Conservation (phyloP, 768 basidiomycete genomes). For the Cystobasidium tubakii region DNA sequence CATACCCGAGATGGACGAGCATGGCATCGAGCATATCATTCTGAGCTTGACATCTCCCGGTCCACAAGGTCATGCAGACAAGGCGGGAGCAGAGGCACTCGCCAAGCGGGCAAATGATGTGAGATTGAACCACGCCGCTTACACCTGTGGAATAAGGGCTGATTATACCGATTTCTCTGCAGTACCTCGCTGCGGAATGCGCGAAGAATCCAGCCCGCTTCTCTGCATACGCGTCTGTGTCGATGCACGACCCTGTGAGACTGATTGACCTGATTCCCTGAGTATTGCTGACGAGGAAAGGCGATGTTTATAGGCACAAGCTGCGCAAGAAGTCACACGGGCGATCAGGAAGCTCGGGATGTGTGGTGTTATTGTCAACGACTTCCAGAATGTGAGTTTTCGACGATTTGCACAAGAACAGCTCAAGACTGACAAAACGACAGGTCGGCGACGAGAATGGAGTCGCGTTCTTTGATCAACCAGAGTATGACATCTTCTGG, state of each 20-base stretch:
- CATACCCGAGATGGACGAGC: slow-evolving; percentile 25
- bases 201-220: slow-evolving; percentile 28
- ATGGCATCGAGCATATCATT: slow-evolving; percentile 24
- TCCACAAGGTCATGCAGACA: slow-evolving; percentile 23
- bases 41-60: slow-evolving; percentile 27
- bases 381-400: slow-evolving; percentile 31
- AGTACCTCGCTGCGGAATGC: slow-evolving; percentile 20
- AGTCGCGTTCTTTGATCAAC: slow-evolving; percentile 34
- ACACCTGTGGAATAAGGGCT: neutral
- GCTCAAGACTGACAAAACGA: neutral
- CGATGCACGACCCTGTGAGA: slow-evolving; percentile 37
- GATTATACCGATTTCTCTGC: neutral
- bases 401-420: neutral
- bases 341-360: slow-evolving; percentile 38
- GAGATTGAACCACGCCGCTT: neutral
- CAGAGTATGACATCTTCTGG: slow-evolving; percentile 32
- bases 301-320: slow-evolving; percentile 8
- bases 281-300: neutral
- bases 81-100: slow-evolving; percentile 22
- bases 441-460: slow-evolving; percentile 24
- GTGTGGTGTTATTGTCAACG: slow-evolving; percentile 36
- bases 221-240: slow-evolving; percentile 35
- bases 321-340: slow-evolving; percentile 36
- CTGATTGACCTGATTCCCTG: neutral
- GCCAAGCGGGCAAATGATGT: slow-evolving; percentile 33